phyloP scores from a whole-genome alignment of 2,329 filamentous ascomycete species.

The Reticulascus tulasneorum region DNA sequence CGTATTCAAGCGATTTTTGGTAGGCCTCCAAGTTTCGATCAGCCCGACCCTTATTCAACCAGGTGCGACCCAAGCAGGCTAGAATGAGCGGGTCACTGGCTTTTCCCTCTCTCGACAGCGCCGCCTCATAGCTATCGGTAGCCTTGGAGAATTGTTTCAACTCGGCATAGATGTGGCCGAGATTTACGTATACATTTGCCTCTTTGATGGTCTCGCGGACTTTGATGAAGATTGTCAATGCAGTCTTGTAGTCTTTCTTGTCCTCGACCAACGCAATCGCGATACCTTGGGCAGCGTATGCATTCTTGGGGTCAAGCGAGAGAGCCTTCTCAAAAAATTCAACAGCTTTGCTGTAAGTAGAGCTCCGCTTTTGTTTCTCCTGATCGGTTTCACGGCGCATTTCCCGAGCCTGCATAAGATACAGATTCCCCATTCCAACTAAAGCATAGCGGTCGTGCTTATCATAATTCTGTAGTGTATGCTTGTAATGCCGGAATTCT shows the following conservation, averaged over 20 bases:
- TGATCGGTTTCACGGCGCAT: slow-evolving; percentile 88
- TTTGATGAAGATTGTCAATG: slow-evolving; percentile 84
- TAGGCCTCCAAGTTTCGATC: slow-evolving; percentile 57
- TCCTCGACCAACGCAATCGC: slow-evolving; percentile 93
- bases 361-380: slow-evolving; percentile 86
- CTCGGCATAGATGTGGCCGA: slow-evolving; percentile 90
- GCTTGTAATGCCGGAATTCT: slow-evolving; percentile 93
- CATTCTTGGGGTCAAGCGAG: slow-evolving; percentile 90
- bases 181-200: slow-evolving; percentile 82
- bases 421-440: slow-evolving; percentile 94
- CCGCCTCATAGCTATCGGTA: slow-evolving; percentile 91
- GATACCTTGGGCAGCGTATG: slow-evolving; percentile 92
- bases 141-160: slow-evolving; percentile 85
- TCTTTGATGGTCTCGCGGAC: slow-evolving; percentile 88
- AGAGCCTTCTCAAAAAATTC: slow-evolving; percentile 99
- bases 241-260: slow-evolving; percentile 80
- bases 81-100: slow-evolving; percentile 72
- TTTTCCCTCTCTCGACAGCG: slow-evolving; percentile 73
- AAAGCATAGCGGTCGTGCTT: slow-evolving; percentile 98
- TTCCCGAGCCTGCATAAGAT: slow-evolving; percentile 81
- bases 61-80: slow-evolving; percentile 82
- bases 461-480: slow-evolving; percentile 88
- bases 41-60: slow-evolving; percentile 72
- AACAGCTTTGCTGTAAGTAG: slow-evolving; percentile 84
- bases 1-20: slow-evolving; percentile 54